Conservation (phyloP, 345 rosid genomes). For the Populus simonii region DNA sequence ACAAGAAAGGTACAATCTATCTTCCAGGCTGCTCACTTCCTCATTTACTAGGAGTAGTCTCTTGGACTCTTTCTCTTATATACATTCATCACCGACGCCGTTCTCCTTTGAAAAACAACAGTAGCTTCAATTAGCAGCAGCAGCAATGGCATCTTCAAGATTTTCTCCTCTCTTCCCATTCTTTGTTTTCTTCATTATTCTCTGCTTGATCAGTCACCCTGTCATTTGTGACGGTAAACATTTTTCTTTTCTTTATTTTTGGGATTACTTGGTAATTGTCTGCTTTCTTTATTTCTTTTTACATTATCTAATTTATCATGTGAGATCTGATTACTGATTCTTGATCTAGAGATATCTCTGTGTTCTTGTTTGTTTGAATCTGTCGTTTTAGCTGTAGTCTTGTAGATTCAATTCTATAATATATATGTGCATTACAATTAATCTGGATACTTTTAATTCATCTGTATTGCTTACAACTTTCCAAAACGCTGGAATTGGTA, state of each 20-base stretch:
- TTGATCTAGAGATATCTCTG: conserved; percentile 7
- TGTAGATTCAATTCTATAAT: background rate
- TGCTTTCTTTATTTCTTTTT: conserved; percentile 3
- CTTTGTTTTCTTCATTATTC: conserved; percentile 35
- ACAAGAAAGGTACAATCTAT: conserved; percentile 4
- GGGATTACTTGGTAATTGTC: background rate
- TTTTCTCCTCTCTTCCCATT: conserved; percentile 33
- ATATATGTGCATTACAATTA: background rate
- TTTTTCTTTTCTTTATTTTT: background rate
- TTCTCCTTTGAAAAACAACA: background rate
- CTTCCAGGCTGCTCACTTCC: background rate
- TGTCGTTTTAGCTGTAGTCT: background rate
- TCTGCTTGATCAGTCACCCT: conserved; percentile 37
- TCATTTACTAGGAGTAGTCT: background rate
- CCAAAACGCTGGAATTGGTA: background rate
- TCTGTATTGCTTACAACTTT: background rate
- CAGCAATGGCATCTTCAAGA: conserved; percentile 47
- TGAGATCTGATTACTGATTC: conserved; percentile 21
- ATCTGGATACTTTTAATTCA: background rate
- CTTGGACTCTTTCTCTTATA: background rate
- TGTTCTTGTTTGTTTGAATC: no score
- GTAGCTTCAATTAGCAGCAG: background rate
- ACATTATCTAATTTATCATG: background rate
- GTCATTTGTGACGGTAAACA: conserved; percentile 36
- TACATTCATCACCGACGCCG: background rate